Evolutionary conservation across 2,329 filamentous ascomycete genomes (phyloP), one percentile per base, ranked within the genome.

Genomic region (Stenocarpella maydis): DNA sequence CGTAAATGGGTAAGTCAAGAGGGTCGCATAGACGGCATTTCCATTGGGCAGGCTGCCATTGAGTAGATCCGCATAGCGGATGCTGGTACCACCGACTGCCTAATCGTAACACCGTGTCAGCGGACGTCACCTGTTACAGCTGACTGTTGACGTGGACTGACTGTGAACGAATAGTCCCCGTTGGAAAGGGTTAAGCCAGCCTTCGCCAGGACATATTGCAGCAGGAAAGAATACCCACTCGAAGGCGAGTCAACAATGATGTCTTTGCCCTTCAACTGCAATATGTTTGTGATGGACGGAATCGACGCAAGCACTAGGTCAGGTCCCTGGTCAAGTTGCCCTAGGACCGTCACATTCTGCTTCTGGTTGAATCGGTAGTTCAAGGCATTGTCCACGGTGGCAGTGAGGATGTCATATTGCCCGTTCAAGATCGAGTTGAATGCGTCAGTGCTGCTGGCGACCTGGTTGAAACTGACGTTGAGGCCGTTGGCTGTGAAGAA

Each of bases 1-100:
- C 10, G 76, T 77, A 68, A 77, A 77, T 24, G 76, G 77, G 34
- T 77, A 77, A 34, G 68, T 73, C 52, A 78, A 71, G 65, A 78
- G 77, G 12, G 76, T 78, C 41, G 75, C 76, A 54, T 75, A 77
- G 53, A 77, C 76, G 3, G 67, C 63, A 31, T 71, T 75, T 37
- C 75, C 75, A 64, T 76, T 76, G 34, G 75, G 68, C n/a, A 76
- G 71, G 6, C 43, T 65, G 15, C 76, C 75, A 34, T 70, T 72
- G 10, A 74, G 34, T 7, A 78, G 73, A 37, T 74, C 73, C 2
- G 73, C 73, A 58, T 77, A 78, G 65, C 77, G 72, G 37, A 74
- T 69, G 39, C 68, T 67, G 17, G 75, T 78, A 50, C 74, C 72
- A 45, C 76, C 76, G n/a, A 77, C 76, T 26, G 73, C 71, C 71